Conservation (phyloP, 768 basidiomycete species). For the Galerina sulciceps region DNA sequence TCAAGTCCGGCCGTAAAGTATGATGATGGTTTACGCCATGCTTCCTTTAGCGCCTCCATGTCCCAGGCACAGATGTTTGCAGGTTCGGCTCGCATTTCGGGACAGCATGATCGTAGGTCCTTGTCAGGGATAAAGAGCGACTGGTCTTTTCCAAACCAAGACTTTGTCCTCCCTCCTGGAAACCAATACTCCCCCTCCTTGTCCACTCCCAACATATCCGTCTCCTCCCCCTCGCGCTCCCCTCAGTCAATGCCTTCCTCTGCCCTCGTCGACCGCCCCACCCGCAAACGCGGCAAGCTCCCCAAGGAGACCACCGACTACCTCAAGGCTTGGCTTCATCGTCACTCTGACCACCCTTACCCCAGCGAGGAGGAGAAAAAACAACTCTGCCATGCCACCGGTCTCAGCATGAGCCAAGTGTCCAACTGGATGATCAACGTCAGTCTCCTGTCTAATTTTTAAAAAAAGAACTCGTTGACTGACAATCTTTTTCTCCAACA, state of each 20-base stretch:
- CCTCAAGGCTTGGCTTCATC: constrained; percentile 86
- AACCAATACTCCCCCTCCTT: constrained; percentile 50
- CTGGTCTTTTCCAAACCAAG: constrained; percentile 69
- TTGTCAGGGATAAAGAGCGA: constrained; percentile 65
- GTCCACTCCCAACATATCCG: constrained; percentile 42
- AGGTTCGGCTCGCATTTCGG: constrained; percentile 72
- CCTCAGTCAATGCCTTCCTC: constrained; percentile 52
- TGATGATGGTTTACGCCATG: constrained; percentile 72
- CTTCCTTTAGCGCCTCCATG: constrained; percentile 64
- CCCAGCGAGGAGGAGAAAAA: constrained; percentile 92
- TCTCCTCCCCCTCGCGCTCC: constrained; percentile 55
- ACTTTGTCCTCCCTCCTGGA: constrained; percentile 55
- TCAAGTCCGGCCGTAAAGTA: constrained; percentile 63
- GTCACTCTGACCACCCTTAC: constrained; percentile 89
- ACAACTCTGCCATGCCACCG: constrained; percentile 83
- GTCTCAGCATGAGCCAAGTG: constrained; percentile 87
- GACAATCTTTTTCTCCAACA: constrained; percentile 30
- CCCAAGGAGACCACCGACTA: constrained; percentile 91
- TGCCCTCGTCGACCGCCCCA: constrained; percentile 74
- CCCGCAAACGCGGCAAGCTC: constrained; percentile 84
- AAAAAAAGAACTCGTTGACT: constrained; percentile 14
- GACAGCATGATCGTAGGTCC: constrained; percentile 67
- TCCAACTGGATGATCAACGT: constrained; percentile 96
- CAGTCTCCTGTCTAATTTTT: constrained; percentile 22
- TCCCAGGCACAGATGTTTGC: constrained; percentile 66